A percentile compares a stretch with the other conserved stretches of the same genome.
phyloP scores from a whole-genome alignment of 345 rosid genomes.

The Populus simonii region DNA sequence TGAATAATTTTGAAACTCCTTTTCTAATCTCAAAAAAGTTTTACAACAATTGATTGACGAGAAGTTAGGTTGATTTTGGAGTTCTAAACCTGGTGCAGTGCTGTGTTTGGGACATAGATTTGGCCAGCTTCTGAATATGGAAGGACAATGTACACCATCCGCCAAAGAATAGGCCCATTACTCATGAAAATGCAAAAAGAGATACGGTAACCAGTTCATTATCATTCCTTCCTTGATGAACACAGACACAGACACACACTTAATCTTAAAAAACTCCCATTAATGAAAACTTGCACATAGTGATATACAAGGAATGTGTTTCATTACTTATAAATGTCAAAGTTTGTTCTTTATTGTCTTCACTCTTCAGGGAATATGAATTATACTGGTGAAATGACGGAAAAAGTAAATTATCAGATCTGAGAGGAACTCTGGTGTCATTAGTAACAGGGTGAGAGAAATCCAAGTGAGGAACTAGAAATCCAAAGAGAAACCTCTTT shows the following conservation, averaged over 20 bases:
- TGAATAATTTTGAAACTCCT: not conserved
- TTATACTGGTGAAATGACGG: constrained; percentile 65
- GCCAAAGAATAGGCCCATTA: constrained; percentile 88
- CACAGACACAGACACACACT: too few relatives aligned
- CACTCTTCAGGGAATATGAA: constrained; percentile 60
- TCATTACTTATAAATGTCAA: not conserved
- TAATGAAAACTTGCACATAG: not conserved
- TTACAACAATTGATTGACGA: not conserved
- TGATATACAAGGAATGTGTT: not conserved
- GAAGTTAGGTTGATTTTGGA: constrained; percentile 3
- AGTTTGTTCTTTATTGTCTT: not conserved
- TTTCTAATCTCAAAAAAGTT: not conserved
- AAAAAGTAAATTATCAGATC: constrained; percentile 88
- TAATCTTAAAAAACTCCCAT: not conserved
- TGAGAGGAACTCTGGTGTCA: constrained; percentile 86
- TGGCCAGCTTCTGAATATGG: constrained; percentile 99
- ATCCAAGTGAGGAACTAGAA: constrained; percentile 61
- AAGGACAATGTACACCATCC: constrained; percentile 94
- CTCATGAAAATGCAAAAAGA: constrained; percentile 81
- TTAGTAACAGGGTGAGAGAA: constrained; percentile 79
- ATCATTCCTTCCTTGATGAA: not conserved
- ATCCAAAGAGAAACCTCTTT: not conserved
- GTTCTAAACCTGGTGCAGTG: constrained; percentile 63
- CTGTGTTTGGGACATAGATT: constrained; percentile 94
- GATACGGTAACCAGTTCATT: constrained; percentile 51